Evolutionary conservation across 2,329 filamentous ascomycete species (phyloP).

Genomic region (Colletotrichum higginsianum): DNA sequence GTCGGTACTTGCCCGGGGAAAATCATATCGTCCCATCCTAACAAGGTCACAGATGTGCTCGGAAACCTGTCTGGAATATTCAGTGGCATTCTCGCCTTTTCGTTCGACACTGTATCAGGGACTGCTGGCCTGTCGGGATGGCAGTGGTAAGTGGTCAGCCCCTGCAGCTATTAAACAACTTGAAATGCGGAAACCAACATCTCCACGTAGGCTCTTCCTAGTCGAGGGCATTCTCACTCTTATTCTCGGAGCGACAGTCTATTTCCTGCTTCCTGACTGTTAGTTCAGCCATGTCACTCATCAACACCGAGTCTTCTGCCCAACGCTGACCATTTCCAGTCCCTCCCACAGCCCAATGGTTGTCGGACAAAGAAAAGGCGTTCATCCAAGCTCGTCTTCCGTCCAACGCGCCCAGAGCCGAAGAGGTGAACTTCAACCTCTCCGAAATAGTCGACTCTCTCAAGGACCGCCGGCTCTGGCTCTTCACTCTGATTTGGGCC

Average conservation of each 20-base stretch:
- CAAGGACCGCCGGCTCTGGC: slow-evolving; percentile 60
- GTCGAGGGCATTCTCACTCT: slow-evolving; percentile 64
- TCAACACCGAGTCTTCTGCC: slow-evolving; percentile 58
- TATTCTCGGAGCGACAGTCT: slow-evolving; percentile 61
- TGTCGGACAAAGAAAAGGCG: slow-evolving; percentile 61
- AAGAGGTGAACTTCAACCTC: slow-evolving; percentile 58
- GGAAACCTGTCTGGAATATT: slow-evolving; percentile 59
- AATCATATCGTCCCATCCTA: background rate
- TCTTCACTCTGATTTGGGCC: slow-evolving; percentile 62
- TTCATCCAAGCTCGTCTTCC: slow-evolving; percentile 64
- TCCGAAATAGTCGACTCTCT: slow-evolving; percentile 56
- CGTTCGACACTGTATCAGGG: slow-evolving; percentile 57
- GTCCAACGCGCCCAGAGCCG: slow-evolving; percentile 58
- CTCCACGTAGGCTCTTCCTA: slow-evolving; percentile 54
- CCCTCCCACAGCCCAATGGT: slow-evolving; percentile 60
- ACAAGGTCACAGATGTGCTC: slow-evolving; percentile 50
- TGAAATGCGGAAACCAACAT: background rate
- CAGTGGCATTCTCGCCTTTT: slow-evolving; percentile 60
- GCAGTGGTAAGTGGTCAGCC: slow-evolving; percentile 47
- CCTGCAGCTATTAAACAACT: background rate
- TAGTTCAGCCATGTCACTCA: slow-evolving; percentile 33
- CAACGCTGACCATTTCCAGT: slow-evolving; percentile 55
- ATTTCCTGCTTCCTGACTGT: slow-evolving; percentile 69
- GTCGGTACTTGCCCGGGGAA: slow-evolving; percentile 47
- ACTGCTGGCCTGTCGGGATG: slow-evolving; percentile 53